Percentiles rank a stretch among this genome's conserved stretches.
These are phyloP conservation scores for Tetradesmus lagerheimii DNA, from an alignment of 139 green algal species.

Conservation along the genomic window DNA sequence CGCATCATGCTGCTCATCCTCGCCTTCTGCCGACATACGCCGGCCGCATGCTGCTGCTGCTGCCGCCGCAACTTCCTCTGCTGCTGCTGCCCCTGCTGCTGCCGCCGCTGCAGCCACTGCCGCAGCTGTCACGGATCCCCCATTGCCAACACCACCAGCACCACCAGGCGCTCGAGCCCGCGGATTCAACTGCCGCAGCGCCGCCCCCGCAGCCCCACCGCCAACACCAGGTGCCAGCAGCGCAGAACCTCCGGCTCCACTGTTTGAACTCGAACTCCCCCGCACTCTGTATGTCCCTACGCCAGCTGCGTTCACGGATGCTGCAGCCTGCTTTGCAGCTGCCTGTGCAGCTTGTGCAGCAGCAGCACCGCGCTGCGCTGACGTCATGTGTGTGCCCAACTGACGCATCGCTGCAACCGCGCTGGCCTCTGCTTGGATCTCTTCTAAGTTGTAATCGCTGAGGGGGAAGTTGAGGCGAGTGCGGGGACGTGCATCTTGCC, in stretches of 20 bases:
- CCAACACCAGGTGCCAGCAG: neutral
- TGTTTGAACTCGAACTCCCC: neutral
- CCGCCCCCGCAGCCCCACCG: neutral
- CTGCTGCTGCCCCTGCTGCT: neutral
- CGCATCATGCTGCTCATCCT: neutral
- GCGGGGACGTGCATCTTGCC: conserved; percentile 30
- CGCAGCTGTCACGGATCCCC: neutral
- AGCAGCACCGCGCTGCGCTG: neutral
- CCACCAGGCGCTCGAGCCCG: too few species aligned
- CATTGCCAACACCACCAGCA: neutral
- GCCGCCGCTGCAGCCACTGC: neutral
- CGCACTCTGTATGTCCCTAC: neutral
- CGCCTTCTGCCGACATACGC: neutral
- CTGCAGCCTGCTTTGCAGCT: conserved; percentile 28
- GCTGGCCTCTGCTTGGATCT: conserved; percentile 38
- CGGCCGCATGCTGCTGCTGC: neutral
- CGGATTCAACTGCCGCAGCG: neutral
- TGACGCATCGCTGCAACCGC: conserved; percentile 43
- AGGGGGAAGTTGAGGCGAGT: conserved; percentile 44
- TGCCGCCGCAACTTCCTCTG: neutral
- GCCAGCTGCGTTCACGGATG: neutral
- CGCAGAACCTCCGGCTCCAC: neutral
- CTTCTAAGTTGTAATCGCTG: conserved; percentile 38
- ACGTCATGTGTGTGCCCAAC: conserved; percentile 23
- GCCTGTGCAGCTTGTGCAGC: conserved; percentile 25